Conservation (phyloP, 2,329 filamentous ascomycete genomes). For the Aspergillus melleus region DNA sequence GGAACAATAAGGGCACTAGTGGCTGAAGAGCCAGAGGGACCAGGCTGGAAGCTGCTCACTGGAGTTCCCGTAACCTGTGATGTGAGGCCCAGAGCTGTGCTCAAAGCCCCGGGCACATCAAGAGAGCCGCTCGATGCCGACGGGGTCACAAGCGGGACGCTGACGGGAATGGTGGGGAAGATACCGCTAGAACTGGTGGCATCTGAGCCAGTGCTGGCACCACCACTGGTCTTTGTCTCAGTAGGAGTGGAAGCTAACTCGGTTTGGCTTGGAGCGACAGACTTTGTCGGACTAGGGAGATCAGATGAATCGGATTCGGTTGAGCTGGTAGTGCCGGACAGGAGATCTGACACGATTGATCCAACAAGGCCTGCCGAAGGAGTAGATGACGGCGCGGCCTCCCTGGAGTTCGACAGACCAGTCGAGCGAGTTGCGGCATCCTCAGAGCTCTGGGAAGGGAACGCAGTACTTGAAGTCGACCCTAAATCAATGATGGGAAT, state of each 20-base stretch:
- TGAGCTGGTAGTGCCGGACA: no score
- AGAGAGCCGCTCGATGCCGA: not conserved
- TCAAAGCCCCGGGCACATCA: conserved; percentile 7
- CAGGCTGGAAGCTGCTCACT: not conserved
- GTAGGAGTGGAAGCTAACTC: not conserved
- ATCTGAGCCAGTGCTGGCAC: not conserved
- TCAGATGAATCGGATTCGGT: no score
- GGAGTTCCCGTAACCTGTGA: not conserved
- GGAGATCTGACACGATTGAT: not conserved
- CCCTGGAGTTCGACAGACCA: not conserved
- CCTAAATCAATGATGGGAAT: not conserved
- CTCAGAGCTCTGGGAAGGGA: not conserved
- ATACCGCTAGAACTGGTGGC: not conserved
- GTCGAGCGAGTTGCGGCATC: not conserved
- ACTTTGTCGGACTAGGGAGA: not conserved
- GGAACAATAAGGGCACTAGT: conserved; percentile 16
- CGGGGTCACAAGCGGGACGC: conserved; percentile 24
- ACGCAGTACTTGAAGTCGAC: not conserved
- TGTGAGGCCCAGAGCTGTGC: conserved; percentile 12
- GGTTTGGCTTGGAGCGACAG: not conserved
- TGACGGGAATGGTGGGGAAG: conserved; percentile 27
- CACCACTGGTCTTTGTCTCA: not conserved
- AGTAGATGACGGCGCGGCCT: not conserved
- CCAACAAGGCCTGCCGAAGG: not conserved
- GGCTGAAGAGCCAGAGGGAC: not conserved